These are phyloP conservation scores for Plantago ovata DNA, from an alignment of 257 asterid genomes.

Conservation along the genomic window DNA sequence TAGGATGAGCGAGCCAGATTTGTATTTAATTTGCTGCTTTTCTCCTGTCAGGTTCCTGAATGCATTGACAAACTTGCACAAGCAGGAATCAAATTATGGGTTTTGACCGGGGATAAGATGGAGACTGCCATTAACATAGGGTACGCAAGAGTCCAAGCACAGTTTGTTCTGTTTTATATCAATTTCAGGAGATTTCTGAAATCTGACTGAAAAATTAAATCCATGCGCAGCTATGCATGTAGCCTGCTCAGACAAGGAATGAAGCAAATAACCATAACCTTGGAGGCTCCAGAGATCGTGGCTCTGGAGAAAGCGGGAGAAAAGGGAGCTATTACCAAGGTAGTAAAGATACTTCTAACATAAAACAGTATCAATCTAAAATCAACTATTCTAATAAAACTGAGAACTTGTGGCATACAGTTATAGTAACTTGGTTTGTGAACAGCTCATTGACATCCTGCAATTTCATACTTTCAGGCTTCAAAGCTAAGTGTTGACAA, in stretches of 20 bases:
- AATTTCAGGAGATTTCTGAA: slow-evolving; percentile 17
- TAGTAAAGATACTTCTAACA: slow-evolving; percentile 26
- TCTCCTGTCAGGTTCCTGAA: slow-evolving; percentile 72
- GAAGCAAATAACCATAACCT: slow-evolving; percentile 63
- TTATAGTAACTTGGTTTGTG: too few species aligned
- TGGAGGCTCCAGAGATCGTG: slow-evolving; percentile 67
- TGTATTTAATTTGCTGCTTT: slow-evolving; percentile 20
- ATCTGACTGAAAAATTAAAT: slow-evolving; percentile 27
- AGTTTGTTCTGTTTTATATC: slow-evolving; percentile 5
- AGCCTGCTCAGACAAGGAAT: slow-evolving; percentile 99
- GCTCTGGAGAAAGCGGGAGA: slow-evolving; percentile 70
- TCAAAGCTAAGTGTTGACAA: slow-evolving; percentile 54
- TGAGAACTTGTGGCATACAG: not conserved
- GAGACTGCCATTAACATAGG: slow-evolving; percentile 98
- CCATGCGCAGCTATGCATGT: slow-evolving; percentile 79
- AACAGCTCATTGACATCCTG: slow-evolving; percentile 11
- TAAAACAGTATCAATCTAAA: not conserved
- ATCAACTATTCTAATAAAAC: not conserved
- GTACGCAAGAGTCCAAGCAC: slow-evolving; percentile 29
- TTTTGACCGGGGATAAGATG: slow-evolving; percentile 94
- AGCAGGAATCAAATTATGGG: slow-evolving; percentile 92
- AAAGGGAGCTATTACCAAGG: slow-evolving; percentile 78
- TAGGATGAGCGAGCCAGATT: slow-evolving; percentile 1
- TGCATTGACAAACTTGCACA: slow-evolving; percentile 95
- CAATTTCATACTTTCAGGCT: slow-evolving; percentile 45